Conservation (phyloP, 192 early-diverging fungal genomes). For the Coemansia sp. region DNA sequence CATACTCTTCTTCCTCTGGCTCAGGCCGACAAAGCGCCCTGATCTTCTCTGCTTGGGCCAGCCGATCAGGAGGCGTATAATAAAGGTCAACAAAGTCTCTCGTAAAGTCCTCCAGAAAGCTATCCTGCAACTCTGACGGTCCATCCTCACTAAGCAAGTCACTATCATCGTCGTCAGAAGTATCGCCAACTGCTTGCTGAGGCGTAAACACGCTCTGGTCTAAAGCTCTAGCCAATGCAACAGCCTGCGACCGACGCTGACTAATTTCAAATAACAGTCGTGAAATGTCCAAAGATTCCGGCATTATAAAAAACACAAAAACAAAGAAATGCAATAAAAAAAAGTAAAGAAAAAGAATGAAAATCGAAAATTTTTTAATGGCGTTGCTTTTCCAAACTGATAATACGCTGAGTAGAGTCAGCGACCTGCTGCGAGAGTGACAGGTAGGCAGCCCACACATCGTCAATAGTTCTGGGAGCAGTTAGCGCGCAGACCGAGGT, state of each 20-base stretch:
- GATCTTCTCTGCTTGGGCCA: neutral
- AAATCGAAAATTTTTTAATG: neutral
- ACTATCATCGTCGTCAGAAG: neutral
- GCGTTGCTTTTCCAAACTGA: slow-evolving; percentile 19
- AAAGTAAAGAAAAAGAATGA: slow-evolving; percentile 1
- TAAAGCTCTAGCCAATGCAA: slow-evolving; percentile 23
- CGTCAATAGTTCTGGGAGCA: slow-evolving; percentile 33
- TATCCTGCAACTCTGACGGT: neutral
- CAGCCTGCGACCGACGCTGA: slow-evolving; percentile 28
- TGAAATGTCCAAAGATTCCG: slow-evolving; percentile 14
- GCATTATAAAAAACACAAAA: neutral
- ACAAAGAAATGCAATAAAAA: slow-evolving; percentile 7
- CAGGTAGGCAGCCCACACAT: slow-evolving; percentile 48
- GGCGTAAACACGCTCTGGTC: slow-evolving; percentile 32
- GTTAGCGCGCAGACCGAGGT: slow-evolving; percentile 42
- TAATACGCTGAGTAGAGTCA: slow-evolving; percentile 29
- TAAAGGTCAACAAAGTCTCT: slow-evolving; percentile 42
- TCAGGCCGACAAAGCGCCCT: neutral
- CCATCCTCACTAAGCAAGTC: neutral
- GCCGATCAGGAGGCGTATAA: slow-evolving; percentile 10
- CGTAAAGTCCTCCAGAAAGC: slow-evolving; percentile 47
- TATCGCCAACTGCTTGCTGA: neutral
- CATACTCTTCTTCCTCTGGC: neutral
- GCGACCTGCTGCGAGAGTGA: slow-evolving; percentile 44
- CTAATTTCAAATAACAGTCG: slow-evolving; percentile 26